Conservation (phyloP, 306 rosid species). For the Lithocarpus polystachyus region DNA sequence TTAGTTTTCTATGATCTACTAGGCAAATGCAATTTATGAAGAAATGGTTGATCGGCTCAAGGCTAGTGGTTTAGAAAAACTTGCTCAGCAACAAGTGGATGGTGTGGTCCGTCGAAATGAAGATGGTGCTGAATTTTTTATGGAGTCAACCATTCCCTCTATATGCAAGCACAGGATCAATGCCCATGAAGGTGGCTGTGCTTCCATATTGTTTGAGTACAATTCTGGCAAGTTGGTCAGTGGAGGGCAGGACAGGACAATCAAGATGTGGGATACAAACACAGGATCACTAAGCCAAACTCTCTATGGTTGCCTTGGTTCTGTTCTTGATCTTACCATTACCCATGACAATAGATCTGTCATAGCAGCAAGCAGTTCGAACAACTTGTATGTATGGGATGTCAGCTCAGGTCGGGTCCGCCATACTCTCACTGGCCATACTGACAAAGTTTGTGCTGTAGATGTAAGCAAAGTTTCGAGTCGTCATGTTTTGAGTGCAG, state of each 20-base stretch:
- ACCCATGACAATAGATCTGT: conserved; percentile 85
- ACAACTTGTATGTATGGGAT: conserved; percentile 90
- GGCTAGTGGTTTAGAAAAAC: conserved; percentile 86
- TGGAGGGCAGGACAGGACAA: conserved; percentile 88
- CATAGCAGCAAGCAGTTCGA: conserved; percentile 98
- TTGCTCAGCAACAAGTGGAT: conserved; percentile 95
- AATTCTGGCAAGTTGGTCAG: conserved; percentile 76
- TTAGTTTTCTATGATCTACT: conserved; percentile 17
- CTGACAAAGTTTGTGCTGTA: conserved; percentile 94
- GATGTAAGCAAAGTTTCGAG: conserved; percentile 88
- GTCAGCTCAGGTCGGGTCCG: conserved; percentile 75
- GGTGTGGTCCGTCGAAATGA: conserved; percentile 94
- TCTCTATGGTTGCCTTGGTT: conserved; percentile 87
- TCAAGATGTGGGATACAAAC: conserved; percentile 88
- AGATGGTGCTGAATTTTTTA: conserved; percentile 91
- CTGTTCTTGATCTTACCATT: conserved; percentile 80
- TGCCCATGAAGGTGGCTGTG: conserved; percentile 98
- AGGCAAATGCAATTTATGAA: conserved; percentile 92
- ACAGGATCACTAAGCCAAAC: conserved; percentile 62
- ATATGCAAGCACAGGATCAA: conserved; percentile 57
- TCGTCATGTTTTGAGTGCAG: conserved; percentile 87
- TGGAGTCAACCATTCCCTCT: conserved; percentile 73
- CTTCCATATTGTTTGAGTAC: conserved; percentile 70
- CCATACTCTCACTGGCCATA: conserved; percentile 87
- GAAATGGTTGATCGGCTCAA: conserved; percentile 68